Percentiles rank a stretch among this genome's conserved stretches.
phyloP scores from a whole-genome alignment of 2,329 filamentous ascomycete genomes.

The Aspergillus sclerotialis region DNA sequence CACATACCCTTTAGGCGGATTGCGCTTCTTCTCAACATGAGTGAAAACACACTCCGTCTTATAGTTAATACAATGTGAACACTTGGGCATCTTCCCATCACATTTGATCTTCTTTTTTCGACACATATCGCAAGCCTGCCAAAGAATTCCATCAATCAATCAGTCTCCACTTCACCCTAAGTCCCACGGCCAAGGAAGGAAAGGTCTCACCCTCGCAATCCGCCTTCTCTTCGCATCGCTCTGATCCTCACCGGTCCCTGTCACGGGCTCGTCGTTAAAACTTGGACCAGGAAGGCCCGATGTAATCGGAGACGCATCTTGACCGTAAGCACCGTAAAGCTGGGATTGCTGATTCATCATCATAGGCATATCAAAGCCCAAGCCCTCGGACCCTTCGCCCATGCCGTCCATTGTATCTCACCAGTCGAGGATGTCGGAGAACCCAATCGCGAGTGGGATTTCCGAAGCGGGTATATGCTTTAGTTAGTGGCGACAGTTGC shows the following conservation, averaged over 20 bases:
- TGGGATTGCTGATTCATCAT: slow-evolving; percentile 60
- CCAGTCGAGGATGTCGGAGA: not conserved
- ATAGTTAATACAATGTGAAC: slow-evolving; percentile 94
- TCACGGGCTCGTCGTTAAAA: slow-evolving; percentile 39
- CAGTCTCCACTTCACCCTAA: not conserved
- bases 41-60: slow-evolving; percentile 98
- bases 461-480: slow-evolving; percentile 11
- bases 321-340: slow-evolving; percentile 58
- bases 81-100: slow-evolving; percentile 90
- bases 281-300: slow-evolving; percentile 39
- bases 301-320: slow-evolving; percentile 54
- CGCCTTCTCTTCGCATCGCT: slow-evolving; percentile 83
- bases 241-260: slow-evolving; percentile 43
- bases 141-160: slow-evolving; percentile 1
- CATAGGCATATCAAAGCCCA: slow-evolving; percentile 41
- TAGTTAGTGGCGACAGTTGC: not conserved
- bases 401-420: slow-evolving; percentile 25
- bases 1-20: slow-evolving; percentile 85
- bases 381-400: slow-evolving; percentile 29
- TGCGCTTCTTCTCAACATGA: slow-evolving; percentile 97
- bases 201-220: slow-evolving; percentile 67
- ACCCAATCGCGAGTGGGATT: slow-evolving; percentile 11
- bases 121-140: slow-evolving; percentile 89
- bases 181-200: no score
- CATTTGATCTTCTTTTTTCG: slow-evolving; percentile 93